Base-by-base conservation (phyloP, 2,329 filamentous ascomycete genomes). In the Calonectria fujianensis region DNA sequence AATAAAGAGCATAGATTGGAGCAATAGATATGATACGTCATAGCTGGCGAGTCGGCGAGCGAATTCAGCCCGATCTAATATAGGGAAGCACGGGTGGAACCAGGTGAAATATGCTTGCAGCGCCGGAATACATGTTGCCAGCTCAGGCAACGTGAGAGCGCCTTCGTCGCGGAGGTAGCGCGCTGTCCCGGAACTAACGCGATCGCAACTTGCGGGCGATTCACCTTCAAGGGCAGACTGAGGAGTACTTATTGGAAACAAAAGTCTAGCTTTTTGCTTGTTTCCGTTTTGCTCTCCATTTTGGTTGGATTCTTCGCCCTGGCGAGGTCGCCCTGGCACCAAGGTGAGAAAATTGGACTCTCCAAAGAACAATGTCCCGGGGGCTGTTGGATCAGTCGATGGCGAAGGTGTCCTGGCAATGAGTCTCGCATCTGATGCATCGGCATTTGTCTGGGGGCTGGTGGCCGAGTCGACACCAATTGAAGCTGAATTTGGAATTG, bases 11-110 rank as follows among this genome's bases (percentile, higher is more conserved):
- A 91, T 89, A 0, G 88, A 86, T 76, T 91, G 89, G 1, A 91
- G 78, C 2, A 91, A 80, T 4, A 91, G 82, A 1, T 86, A 87
- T 4, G 90, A 90, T 3, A 90, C 83, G 1, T 82, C 85, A 13
- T 85, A 84, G 13, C 84, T 82, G 10, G 81, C 81, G 50, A 89
- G 86, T 2, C 82, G 81, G 3, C 82, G 80, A 69, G 86, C 84
- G 11, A 90, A 82, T 0, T 86, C 85, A 1, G 82, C 82, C 5
- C 88, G 85, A 75, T 91, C 88, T 0, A 91, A 76, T 16, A 91
- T 85, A 0, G 90, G 89, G 63, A 91, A 91, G 69, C 88, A 89
- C 0, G 90, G 89, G 75, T 91, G 90, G 68, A 91, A 91, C 86
- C 89, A 90, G 29, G 85, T 83, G 70, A 91, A 91, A 81, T 91